Base-by-base conservation (phyloP, 2,329 filamentous ascomycete genomes). In the Pseudogymnoascus destructans region DNA sequence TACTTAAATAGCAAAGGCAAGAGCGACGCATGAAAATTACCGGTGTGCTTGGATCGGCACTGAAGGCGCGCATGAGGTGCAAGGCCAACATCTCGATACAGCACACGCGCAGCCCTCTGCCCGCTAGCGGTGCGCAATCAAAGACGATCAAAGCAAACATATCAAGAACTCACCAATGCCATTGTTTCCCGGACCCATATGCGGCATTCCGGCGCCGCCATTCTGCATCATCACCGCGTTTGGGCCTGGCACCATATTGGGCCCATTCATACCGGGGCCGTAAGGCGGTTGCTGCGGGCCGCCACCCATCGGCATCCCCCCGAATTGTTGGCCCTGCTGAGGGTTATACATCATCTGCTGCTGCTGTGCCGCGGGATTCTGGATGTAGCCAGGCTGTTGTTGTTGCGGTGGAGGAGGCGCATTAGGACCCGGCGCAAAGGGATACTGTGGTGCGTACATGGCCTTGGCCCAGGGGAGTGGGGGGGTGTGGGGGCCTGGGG, bases 181-280 rank as follows among this genome's bases (percentile, higher is more conserved):
- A 57, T 66, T 63, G 62, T 62, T 63, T 52, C 42, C 54, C 57
- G 61, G 64, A 60, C 62, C 59, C 64, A 69, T 66, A 62, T 68
- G 67, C 66, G 67, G 62, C 66, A 70, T 64, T 63, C 66, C 65
- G 64, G 61, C 66, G 59, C 7, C 46, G 46, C 46, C 46, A 30
- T 67, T 66, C 71, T 79, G 80, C 80, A 84, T 83, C 79, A 84
- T 82, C 66, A 75, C 79, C 64, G 67, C 66, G 33, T 62, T 63
- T 64, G 30, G 65, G 63, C 38, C 35, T 15, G 36, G 36, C 52
- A 32, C 52, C 59, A 59, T 57, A 46, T 33, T 46, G 49, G 49
- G 42, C 27, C 17, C 32, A 46, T 59, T 62, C 55, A 63, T 60
- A 40, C 61, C 58, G 54, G 58, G 64, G 57, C 55, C 63, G 38